These are phyloP conservation scores for Aspergillus flavus DNA, from an alignment of 2,329 filamentous ascomycete genomes.

Conservation along the genomic window DNA sequence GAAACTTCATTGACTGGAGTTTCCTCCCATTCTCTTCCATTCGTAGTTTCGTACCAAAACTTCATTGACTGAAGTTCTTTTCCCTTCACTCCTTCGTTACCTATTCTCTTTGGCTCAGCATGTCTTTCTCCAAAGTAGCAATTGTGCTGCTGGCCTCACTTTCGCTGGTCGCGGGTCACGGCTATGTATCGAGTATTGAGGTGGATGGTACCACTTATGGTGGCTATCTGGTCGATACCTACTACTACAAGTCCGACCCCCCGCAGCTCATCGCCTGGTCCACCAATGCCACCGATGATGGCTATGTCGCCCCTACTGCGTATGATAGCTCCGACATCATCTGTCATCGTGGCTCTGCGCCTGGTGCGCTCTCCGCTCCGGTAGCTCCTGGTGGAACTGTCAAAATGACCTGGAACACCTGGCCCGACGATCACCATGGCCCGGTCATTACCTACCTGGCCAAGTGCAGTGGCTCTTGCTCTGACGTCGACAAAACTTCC, in stretches of 20 bases:
- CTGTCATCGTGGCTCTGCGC: constrained; percentile 60
- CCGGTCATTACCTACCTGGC: constrained; percentile 66
- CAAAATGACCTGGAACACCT: constrained; percentile 63
- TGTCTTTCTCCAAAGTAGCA: not conserved
- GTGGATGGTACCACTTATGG: constrained; percentile 23
- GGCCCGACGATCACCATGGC: constrained; percentile 64
- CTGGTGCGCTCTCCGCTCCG: constrained; percentile 52
- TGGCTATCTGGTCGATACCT: constrained; percentile 32
- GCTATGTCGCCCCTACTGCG: constrained; percentile 51
- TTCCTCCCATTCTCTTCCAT: not conserved
- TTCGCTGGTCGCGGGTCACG: constrained; percentile 11
- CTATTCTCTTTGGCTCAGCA: not conserved
- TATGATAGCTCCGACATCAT: constrained; percentile 54
- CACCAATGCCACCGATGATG: constrained; percentile 53
- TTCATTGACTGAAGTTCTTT: not conserved
- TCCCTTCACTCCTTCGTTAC: not conserved
- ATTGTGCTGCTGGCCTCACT: not conserved
- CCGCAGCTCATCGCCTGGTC: constrained; percentile 56
- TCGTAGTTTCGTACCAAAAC: not conserved
- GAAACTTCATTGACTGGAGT: not conserved
- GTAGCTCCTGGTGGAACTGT: constrained; percentile 61
- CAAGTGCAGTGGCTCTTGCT: constrained; percentile 56
- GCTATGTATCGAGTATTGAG: constrained; percentile 22
- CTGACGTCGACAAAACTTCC: constrained; percentile 51
- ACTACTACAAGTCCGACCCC: constrained; percentile 33